Conservation (phyloP, 805 yeast species). For the Pichia phayaonensis region DNA sequence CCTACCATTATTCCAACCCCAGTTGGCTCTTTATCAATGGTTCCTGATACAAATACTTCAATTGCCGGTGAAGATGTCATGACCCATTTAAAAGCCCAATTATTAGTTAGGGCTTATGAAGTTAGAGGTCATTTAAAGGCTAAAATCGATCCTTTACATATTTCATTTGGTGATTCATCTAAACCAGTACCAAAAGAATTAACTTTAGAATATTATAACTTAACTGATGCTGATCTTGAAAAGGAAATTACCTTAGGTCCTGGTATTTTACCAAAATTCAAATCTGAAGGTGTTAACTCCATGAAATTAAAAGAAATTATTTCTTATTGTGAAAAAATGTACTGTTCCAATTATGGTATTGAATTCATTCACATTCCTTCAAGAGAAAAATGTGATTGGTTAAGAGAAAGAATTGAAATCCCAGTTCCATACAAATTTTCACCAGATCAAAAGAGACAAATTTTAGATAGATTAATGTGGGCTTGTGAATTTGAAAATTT, state of each 20-base stretch:
- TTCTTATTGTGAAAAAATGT: constrained; percentile 68
- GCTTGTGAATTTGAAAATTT: constrained; percentile 89
- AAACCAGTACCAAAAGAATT: constrained; percentile 70
- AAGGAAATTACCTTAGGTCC: constrained; percentile 89
- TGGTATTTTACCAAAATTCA: constrained; percentile 92
- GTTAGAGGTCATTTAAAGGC: constrained; percentile 98
- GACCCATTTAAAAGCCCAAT: constrained; percentile 89
- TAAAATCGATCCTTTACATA: constrained; percentile 89
- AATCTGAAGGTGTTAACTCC: constrained; percentile 48
- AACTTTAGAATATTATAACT: constrained; percentile 87
- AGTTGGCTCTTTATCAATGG: constrained; percentile 62
- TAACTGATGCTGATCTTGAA: constrained; percentile 77
- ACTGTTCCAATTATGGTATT: constrained; percentile 84
- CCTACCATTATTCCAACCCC: constrained; percentile 84
- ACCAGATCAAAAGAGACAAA: constrained; percentile 89
- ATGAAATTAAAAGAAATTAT: constrained; percentile 76
- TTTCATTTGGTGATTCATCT: constrained; percentile 68
- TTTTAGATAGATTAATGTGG: constrained; percentile 95
- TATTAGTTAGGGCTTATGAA: constrained; percentile 96
- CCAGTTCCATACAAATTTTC: constrained; percentile 79
- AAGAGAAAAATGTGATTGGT: constrained; percentile 95
- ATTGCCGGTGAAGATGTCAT: constrained; percentile 56
- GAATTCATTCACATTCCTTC: constrained; percentile 97
- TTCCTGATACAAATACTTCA: constrained; percentile 43
- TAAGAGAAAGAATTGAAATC: constrained; percentile 91